Conservation (phyloP, 768 basidiomycete species). For the Russula griseocarnosa region DNA sequence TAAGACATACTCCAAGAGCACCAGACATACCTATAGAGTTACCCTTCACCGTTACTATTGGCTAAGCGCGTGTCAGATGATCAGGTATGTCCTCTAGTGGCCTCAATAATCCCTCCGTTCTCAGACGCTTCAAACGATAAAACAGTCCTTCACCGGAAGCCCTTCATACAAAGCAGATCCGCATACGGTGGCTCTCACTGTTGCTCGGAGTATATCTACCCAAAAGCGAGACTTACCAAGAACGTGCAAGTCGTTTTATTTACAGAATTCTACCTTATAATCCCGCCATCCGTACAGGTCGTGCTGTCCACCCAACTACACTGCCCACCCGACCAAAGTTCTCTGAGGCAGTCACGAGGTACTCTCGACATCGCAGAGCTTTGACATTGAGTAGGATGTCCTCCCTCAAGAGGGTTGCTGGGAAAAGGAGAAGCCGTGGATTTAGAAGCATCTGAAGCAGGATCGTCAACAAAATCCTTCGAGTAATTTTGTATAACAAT, state of each 20-base stretch:
- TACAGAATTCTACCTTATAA: constrained; percentile 32
- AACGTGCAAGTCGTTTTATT: not conserved
- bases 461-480: not conserved
- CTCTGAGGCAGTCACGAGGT: constrained; percentile 88
- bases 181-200: constrained; percentile 88
- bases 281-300: constrained; percentile 56
- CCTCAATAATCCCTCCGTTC: not conserved
- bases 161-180: constrained; percentile 87
- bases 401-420: constrained; percentile 76
- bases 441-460: constrained; percentile 6
- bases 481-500: not conserved
- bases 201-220: constrained; percentile 57
- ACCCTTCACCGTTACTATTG: no score
- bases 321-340: constrained; percentile 98
- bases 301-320: constrained; percentile 89
- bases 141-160: constrained; percentile 50
- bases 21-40: no score
- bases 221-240: constrained; percentile 49
- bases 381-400: constrained; percentile 78
- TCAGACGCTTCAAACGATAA: constrained; percentile 84
- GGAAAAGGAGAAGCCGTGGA: constrained; percentile 71
- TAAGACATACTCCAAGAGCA: no score
- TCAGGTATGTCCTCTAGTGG: no score
- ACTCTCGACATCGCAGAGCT: constrained; percentile 48
- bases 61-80: no score